Evolutionary conservation across 2,329 filamentous ascomycete species (phyloP).

Genomic region (Paraphoma chrysanthemicola): DNA sequence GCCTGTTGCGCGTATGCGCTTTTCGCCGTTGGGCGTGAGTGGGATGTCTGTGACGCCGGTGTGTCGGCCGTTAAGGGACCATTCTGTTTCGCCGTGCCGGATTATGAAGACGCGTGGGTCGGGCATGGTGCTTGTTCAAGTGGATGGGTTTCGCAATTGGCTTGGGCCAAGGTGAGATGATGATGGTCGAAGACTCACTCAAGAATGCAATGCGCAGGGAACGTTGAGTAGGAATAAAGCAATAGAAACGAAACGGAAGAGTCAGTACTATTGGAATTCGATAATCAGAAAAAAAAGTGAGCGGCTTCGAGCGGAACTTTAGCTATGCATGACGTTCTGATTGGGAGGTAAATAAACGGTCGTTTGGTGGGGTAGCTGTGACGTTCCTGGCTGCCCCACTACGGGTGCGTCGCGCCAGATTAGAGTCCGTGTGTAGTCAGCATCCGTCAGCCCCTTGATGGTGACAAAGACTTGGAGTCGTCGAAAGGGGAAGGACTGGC

Average conservation of each 20-base stretch:
- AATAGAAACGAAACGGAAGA: neutral
- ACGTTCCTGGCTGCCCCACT: conserved; percentile 14
- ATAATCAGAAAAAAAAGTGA: conserved; percentile 1
- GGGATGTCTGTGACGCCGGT: conserved; percentile 88
- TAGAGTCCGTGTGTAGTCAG: conserved; percentile 15
- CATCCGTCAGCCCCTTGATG: conserved; percentile 24
- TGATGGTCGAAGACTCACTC: neutral
- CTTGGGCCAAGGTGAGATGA: neutral
- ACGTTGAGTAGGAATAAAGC: neutral
- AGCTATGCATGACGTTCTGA: conserved; percentile 17
- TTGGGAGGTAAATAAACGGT: conserved; percentile 5
- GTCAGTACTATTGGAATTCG: neutral
- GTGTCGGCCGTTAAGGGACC: conserved; percentile 81
- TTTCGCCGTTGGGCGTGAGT: conserved; percentile 76
- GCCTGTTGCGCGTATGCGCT: conserved; percentile 68
- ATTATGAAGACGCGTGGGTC: conserved; percentile 60
- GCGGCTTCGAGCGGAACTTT: neutral
- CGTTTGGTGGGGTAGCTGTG: conserved; percentile 27
- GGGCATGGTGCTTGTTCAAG: conserved; percentile 39
- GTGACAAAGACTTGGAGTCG: conserved; percentile 1
- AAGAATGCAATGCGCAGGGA: neutral
- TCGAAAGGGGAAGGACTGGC: neutral
- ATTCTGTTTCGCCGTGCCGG: conserved; percentile 94
- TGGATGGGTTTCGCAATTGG: neutral
- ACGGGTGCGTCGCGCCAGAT: neutral